phyloP scores from a whole-genome alignment of 306 rosid genomes.

The Urtica urens region DNA sequence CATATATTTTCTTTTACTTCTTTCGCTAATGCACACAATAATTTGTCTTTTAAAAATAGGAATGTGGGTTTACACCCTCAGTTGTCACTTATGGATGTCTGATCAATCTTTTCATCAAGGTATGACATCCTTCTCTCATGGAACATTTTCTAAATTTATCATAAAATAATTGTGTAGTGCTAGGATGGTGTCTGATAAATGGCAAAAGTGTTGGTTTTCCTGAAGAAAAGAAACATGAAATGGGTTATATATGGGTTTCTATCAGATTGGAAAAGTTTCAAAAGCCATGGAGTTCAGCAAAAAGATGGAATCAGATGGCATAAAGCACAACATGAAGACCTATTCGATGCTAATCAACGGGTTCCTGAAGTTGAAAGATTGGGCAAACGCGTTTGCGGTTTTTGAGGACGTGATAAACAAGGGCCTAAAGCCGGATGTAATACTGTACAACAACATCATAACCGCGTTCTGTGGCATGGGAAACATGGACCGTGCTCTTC shows the following conservation, averaged over 20 bases:
- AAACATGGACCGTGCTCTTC: conserved; percentile 78
- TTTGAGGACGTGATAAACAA: conserved; percentile 66
- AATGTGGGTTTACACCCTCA: conserved; percentile 92
- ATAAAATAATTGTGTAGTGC: too few species aligned
- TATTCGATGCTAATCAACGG: conserved; percentile 96
- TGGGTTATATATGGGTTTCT: conserved; percentile 16
- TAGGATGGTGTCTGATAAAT: not conserved
- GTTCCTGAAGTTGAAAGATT: conserved; percentile 77
- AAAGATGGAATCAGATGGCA: conserved; percentile 58
- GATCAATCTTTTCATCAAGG: conserved; percentile 82
- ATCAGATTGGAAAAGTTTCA: conserved; percentile 83
- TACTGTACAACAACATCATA: conserved; percentile 76
- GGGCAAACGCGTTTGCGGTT: conserved; percentile 90
- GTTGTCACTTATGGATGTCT: conserved; percentile 88
- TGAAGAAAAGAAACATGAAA: not conserved
- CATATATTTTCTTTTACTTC: not conserved
- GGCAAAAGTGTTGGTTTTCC: not conserved
- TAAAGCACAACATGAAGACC: conserved; percentile 88
- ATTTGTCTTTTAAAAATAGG: conserved; percentile 31
- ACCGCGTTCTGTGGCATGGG: conserved; percentile 93
- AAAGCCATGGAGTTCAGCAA: conserved; percentile 74
- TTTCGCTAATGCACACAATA: not conserved
- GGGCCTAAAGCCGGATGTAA: conserved; percentile 81
- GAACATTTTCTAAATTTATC: too few species aligned
- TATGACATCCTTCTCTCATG: conserved; percentile 17